Evolutionary conservation across 805 yeast genomes (phyloP).

Genomic region (Pichia occidentalis): DNA sequence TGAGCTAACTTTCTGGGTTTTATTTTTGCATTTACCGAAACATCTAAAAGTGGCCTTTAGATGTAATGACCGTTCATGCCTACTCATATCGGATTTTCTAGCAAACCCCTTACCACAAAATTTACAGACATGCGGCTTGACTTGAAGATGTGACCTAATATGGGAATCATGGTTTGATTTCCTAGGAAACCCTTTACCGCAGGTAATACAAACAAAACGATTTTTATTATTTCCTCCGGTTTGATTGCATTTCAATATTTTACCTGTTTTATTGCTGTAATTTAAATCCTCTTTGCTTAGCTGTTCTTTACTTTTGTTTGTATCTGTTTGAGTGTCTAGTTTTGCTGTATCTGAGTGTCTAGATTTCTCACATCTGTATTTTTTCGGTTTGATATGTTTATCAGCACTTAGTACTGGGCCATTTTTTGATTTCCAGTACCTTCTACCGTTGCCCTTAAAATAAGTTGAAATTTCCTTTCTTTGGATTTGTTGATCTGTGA

Average conservation of each 20-base stretch:
- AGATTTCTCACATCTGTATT: no score
- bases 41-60: constrained; percentile 9
- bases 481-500: no score
- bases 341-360: not conserved
- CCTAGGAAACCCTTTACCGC: constrained; percentile 13
- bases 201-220: constrained; percentile 9
- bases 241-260: not conserved
- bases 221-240: not conserved
- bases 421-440: no score
- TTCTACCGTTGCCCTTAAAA: no score
- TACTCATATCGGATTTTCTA: constrained; percentile 12
- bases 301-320: no score
- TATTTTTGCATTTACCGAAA: not conserved
- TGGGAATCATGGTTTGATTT: constrained; percentile 18
- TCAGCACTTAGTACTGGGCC: no score
- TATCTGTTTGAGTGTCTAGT: not conserved
- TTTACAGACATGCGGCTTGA: constrained; percentile 12
- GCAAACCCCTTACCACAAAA: constrained; percentile 14
- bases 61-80: constrained; percentile 15
- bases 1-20: no score
- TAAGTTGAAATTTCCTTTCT: no score
- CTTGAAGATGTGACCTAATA: constrained; percentile 11
- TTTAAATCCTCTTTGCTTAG: no score
- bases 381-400: no score
- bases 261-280: no score